Conservation (phyloP, 805 yeast species). For the Saccharomycopsis sp. region DNA sequence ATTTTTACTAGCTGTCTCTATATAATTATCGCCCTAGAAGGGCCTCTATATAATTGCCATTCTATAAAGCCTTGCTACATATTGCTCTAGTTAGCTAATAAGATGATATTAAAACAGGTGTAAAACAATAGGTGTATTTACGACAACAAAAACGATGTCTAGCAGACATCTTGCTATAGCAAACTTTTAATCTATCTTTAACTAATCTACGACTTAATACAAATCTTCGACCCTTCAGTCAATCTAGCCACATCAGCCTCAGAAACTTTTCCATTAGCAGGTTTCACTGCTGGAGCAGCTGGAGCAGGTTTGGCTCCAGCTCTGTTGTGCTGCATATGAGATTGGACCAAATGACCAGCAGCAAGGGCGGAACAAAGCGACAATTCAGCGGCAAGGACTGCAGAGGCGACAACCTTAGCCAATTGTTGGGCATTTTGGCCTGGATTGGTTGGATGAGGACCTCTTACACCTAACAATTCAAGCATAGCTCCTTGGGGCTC, state of each 20-base stretch:
- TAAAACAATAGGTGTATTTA: too few species aligned
- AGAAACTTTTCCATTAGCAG: slow-evolving; percentile 26
- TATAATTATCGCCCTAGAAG: too few species aligned
- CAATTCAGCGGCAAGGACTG: slow-evolving; percentile 92
- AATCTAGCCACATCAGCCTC: slow-evolving; percentile 41
- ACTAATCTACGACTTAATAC: slow-evolving; percentile 50
- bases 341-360: slow-evolving; percentile 96
- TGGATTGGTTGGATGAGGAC: slow-evolving; percentile 90
- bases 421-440: slow-evolving; percentile 93
- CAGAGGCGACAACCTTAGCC: slow-evolving; percentile 88
- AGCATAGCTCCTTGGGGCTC: slow-evolving; percentile 97
- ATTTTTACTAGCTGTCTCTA: too few species aligned
- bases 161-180: too few species aligned
- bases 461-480: slow-evolving; percentile 88
- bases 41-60: too few species aligned
- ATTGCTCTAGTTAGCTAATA: too few species aligned
- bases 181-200: too few species aligned
- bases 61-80: too few species aligned
- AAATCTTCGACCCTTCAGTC: slow-evolving; percentile 66
- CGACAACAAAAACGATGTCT: too few species aligned
- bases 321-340: slow-evolving; percentile 95
- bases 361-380: slow-evolving; percentile 94
- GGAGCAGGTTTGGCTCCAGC: too few species aligned
- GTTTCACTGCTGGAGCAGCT: too few species aligned
- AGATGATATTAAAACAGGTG: too few species aligned